phyloP scores from a whole-genome alignment of 139 green algal species.

The Picochlorum sp. region DNA sequence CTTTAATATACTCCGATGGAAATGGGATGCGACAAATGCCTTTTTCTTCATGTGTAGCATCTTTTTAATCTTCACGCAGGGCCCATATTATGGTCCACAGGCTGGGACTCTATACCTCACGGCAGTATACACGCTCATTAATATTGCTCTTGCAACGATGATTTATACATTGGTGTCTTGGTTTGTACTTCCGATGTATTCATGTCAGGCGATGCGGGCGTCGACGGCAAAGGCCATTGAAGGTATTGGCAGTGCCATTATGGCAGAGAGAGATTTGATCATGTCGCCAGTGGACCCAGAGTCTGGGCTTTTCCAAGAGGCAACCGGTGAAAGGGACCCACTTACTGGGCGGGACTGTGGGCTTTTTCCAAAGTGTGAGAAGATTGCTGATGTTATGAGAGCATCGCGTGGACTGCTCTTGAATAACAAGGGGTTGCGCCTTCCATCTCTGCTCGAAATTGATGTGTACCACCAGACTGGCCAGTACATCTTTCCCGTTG shows the following conservation, averaged over 20 bases:
- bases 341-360: background rate
- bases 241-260: background rate
- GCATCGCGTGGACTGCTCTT: background rate
- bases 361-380: background rate
- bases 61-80: background rate
- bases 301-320: background rate
- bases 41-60: background rate
- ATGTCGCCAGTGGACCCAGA: background rate
- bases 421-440: background rate
- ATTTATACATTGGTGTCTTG: background rate
- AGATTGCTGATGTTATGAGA: background rate
- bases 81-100: background rate
- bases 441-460: background rate
- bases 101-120: background rate
- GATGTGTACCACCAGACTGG: background rate
- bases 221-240: background rate
- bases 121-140: background rate
- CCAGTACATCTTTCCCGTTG: background rate
- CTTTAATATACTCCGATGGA: constrained; percentile 1
- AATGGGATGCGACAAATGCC: constrained; percentile 1
- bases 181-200: background rate
- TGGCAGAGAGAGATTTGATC: background rate
- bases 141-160: background rate
- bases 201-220: background rate
- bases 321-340: background rate